Percentiles rank a stretch among this genome's conserved stretches.
Evolutionary conservation across 2,329 filamentous ascomycete species (phyloP).

Genomic region (Tolypocladium amazonense): DNA sequence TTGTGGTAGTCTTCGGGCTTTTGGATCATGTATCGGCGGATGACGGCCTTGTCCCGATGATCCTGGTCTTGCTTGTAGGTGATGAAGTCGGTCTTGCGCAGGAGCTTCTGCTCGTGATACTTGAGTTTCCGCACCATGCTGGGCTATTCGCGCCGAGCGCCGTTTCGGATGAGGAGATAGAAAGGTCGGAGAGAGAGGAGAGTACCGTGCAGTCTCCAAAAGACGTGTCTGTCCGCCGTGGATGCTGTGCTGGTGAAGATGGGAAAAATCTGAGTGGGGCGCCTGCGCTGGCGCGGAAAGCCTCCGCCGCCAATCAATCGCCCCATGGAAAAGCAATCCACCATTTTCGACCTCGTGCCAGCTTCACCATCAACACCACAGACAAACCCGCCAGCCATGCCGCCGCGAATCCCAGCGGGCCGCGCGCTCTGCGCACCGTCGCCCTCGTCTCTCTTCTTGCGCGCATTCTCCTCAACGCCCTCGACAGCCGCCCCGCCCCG

Average conservation of each 20-base stretch:
- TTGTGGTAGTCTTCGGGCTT: conserved; percentile 76
- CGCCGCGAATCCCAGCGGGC: conserved; percentile 1
- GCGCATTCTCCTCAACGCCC: conserved; percentile 20
- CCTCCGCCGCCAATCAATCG: neutral
- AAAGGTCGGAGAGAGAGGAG: neutral
- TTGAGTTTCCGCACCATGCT: conserved; percentile 93
- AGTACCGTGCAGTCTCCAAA: neutral
- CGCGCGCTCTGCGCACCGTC: neutral
- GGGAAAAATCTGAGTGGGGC: neutral
- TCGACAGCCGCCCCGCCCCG: conserved; percentile 13
- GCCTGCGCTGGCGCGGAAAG: neutral
- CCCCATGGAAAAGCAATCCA: neutral
- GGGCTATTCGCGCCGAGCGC: conserved; percentile 4
- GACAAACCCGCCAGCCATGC: conserved; percentile 1
- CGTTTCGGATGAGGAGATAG: neutral
- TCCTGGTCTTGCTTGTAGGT: conserved; percentile 82
- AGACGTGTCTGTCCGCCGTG: neutral
- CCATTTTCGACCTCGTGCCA: neutral
- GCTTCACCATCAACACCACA: neutral
- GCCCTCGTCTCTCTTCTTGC: conserved; percentile 7
- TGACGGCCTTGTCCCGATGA: conserved; percentile 72
- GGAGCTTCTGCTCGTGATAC: conserved; percentile 91
- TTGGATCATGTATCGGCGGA: conserved; percentile 82
- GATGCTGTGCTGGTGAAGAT: neutral
- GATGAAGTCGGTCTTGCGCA: conserved; percentile 88